phyloP scores from a whole-genome alignment of 371 early-diverging fungal genomes.

The Furculomyces boomerangus region DNA sequence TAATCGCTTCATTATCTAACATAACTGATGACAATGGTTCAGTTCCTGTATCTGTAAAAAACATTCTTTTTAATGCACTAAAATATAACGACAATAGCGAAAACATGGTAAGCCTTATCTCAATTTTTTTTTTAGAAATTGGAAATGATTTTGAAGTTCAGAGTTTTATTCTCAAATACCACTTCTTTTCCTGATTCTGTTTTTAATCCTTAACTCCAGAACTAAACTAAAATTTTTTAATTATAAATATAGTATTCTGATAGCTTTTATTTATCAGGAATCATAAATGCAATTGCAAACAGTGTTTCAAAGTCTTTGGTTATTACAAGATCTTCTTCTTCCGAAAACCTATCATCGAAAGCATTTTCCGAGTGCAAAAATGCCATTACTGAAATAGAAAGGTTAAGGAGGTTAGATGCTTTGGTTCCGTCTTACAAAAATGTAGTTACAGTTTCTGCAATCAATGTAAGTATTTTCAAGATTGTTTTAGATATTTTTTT shows the following conservation, averaged over 20 bases:
- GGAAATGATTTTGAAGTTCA: conserved; percentile 1
- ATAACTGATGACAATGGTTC: conserved; percentile 43
- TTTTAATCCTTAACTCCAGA: too few species aligned
- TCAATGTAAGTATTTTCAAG: conserved; percentile 28
- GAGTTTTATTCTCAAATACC: not conserved
- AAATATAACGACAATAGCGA: conserved; percentile 81
- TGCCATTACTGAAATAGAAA: conserved; percentile 53
- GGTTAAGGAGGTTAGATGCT: conserved; percentile 59
- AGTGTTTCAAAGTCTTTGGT: not conserved
- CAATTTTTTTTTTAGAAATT: conserved; percentile 2
- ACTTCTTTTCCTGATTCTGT: not conserved
- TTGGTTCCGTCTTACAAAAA: conserved; percentile 75
- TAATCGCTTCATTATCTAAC: conserved; percentile 51
- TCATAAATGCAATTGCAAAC: conserved; percentile 54
- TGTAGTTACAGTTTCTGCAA: conserved; percentile 54
- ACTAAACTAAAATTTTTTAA: not conserved
- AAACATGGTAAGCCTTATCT: conserved; percentile 34
- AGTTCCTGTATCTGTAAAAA: conserved; percentile 41
- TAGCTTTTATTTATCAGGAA: conserved; percentile 48
- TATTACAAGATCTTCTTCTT: not conserved
- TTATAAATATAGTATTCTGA: conserved; percentile 43
- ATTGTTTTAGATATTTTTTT: too few species aligned
- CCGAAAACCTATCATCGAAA: not conserved
- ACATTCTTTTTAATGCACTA: conserved; percentile 53
- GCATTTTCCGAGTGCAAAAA: conserved; percentile 10